Evolutionary conservation across 2,329 filamentous ascomycete species (phyloP).

Genomic region (Knufia petricola): DNA sequence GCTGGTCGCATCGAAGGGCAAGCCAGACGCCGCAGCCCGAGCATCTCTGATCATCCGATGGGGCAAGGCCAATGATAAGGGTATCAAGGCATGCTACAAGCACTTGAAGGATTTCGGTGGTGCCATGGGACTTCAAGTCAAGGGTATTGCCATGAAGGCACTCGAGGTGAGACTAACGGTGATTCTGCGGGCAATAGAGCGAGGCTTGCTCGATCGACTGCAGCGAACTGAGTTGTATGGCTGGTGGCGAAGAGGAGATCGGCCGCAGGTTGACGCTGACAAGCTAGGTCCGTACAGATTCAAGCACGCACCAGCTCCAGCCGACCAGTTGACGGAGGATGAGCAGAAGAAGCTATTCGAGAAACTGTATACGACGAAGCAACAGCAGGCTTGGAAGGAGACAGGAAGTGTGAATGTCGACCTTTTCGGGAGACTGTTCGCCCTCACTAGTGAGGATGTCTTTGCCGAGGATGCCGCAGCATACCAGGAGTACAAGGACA

Average conservation of each 20-base stretch:
- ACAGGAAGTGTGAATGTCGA: neutral
- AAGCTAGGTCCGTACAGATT: neutral
- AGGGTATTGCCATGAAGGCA: neutral
- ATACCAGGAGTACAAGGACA: neutral
- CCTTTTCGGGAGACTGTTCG: neutral
- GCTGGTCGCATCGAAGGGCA: neutral
- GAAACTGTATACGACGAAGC: neutral
- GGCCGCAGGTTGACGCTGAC: neutral
- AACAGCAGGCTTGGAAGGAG: neutral
- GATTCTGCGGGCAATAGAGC: neutral
- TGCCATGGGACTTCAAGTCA: neutral
- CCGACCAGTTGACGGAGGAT: neutral
- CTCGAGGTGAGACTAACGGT: neutral
- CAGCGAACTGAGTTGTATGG: neutral
- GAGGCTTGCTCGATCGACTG: neutral
- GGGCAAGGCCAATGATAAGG: neutral
- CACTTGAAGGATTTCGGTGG: neutral
- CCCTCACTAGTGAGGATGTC: neutral
- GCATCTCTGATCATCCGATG: neutral
- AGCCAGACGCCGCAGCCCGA: neutral
- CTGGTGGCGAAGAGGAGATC: neutral
- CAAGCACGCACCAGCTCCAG: neutral
- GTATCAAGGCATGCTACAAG: neutral
- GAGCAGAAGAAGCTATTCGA: neutral
- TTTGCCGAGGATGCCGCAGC: neutral